Evolutionary conservation across 2,329 filamentous ascomycete genomes (phyloP).

Genomic region (Anisogramma anomala): DNA sequence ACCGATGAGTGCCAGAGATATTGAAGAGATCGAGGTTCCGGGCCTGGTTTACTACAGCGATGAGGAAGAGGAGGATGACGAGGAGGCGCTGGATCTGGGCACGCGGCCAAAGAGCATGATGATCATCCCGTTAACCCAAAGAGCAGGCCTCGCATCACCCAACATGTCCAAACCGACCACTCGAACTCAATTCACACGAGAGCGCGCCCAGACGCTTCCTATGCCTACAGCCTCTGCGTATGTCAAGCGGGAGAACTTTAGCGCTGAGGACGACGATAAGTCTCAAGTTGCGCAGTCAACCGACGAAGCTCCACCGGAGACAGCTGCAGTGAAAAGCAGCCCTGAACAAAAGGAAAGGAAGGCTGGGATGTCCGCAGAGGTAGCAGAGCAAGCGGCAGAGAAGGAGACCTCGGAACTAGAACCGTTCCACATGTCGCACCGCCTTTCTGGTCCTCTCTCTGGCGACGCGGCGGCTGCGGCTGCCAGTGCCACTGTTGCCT

Average conservation of each 20-base stretch:
- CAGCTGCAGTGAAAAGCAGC: conserved; percentile 20
- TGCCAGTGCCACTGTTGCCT: background rate
- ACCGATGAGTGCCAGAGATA: conserved; percentile 53
- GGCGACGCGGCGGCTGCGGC: background rate
- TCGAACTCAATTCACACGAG: conserved; percentile 26
- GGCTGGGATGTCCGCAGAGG: background rate
- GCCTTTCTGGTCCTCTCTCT: background rate
- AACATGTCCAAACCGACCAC: conserved; percentile 25
- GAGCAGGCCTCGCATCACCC: conserved; percentile 23
- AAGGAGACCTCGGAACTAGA: conserved; percentile 31
- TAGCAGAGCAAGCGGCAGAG: background rate
- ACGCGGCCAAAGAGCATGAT: conserved; percentile 38
- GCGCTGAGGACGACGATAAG: background rate
- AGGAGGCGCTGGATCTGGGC: conserved; percentile 22
- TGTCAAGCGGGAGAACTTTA: conserved; percentile 3
- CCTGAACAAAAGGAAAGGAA: conserved; percentile 13
- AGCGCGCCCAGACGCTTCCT: conserved; percentile 40
- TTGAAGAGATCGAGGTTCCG: conserved; percentile 71
- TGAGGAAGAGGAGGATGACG: conserved; percentile 42
- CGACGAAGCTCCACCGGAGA: conserved; percentile 29
- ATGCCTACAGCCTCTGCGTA: conserved; percentile 23
- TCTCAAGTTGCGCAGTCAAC: conserved; percentile 16
- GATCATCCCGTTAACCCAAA: conserved; percentile 20
- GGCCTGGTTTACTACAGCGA: conserved; percentile 53
- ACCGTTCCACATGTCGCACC: background rate